Percentiles rank a stretch among this genome's conserved stretches.
Evolutionary conservation across 345 rosid genomes (phyloP).

Genomic region (Brassica juncea): DNA sequence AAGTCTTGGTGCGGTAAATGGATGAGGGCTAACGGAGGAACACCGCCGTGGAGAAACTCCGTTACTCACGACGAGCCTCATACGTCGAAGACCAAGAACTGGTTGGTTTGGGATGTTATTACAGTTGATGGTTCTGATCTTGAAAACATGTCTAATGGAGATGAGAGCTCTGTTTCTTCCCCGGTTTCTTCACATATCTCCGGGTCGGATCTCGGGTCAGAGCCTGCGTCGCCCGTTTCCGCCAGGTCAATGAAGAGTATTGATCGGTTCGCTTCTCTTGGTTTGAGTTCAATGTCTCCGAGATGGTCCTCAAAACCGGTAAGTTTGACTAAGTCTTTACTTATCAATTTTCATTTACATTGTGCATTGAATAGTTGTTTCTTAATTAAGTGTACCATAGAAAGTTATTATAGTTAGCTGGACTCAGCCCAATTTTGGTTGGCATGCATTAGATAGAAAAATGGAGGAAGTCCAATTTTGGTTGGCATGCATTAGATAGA

Average conservation of each 20-base stretch:
- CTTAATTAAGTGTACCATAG: not conserved
- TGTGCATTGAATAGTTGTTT: conserved; percentile 25
- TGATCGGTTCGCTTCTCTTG: conserved; percentile 46
- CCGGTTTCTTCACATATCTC: conserved; percentile 50
- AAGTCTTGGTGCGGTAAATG: conserved; percentile 71
- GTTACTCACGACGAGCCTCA: conserved; percentile 84
- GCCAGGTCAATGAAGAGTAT: conserved; percentile 38
- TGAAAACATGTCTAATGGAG: conserved; percentile 47
- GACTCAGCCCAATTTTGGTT: conserved; percentile 4
- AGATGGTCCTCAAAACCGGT: conserved; percentile 54
- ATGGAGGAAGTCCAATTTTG: too few relatives aligned
- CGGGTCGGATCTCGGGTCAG: conserved; percentile 34
- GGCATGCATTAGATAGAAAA: conserved; percentile 18
- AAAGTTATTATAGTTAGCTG: conserved; percentile 7
- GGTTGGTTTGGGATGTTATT: conserved; percentile 87
- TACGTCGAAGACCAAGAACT: conserved; percentile 53
- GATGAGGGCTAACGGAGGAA: conserved; percentile 82
- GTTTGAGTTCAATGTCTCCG: conserved; percentile 44
- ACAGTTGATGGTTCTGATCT: conserved; percentile 43
- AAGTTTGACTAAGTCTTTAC: conserved; percentile 33
- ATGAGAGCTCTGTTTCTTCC: conserved; percentile 59
- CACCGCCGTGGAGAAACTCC: conserved; percentile 91
- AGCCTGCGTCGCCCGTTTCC: conserved; percentile 47
- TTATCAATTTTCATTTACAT: not conserved
- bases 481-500: conserved; percentile 18